Conservation (phyloP, 2,329 filamentous ascomycete species). For the Neoascochyta sp. region DNA sequence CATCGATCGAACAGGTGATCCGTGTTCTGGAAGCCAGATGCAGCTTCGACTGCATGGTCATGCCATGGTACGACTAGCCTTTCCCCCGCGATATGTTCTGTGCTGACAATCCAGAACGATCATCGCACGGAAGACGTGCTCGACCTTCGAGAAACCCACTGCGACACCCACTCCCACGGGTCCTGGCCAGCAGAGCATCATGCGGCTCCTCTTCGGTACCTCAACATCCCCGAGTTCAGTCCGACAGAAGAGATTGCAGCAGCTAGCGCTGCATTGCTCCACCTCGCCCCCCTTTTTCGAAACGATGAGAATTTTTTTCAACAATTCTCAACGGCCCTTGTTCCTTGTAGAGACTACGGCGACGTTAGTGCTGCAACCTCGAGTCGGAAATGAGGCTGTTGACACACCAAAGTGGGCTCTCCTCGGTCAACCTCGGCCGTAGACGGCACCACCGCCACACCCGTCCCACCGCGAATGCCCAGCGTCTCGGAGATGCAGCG, state of each 20-base stretch:
- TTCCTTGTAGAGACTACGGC: constrained; percentile 10
- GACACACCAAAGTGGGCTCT: constrained; percentile 6
- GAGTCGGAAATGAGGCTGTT: constrained; percentile 13
- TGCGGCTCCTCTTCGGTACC: constrained; percentile 7
- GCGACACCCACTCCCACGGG: constrained; percentile 2
- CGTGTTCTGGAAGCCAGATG: too few species aligned
- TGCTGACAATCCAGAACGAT: constrained; percentile 3
- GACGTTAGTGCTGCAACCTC: constrained; percentile 24
- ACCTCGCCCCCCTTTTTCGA: constrained; percentile 21
- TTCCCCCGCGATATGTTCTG: constrained; percentile 3
- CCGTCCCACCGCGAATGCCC: constrained; percentile 1
- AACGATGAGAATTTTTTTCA: constrained; percentile 14
- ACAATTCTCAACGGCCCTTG: constrained; percentile 7
- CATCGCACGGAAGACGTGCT: constrained; percentile 5
- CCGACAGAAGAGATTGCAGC: constrained; percentile 11
- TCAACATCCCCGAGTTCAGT: constrained; percentile 8
- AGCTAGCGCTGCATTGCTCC: constrained; percentile 8
- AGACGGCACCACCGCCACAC: constrained; percentile 6
- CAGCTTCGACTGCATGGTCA: too few species aligned
- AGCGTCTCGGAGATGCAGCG: constrained; percentile 2
- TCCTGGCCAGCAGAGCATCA: constrained; percentile 5
- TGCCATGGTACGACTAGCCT: constrained; percentile 6
- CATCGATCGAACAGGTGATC: constrained; percentile 7
- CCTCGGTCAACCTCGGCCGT: constrained; percentile 24
- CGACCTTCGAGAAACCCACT: constrained; percentile 5